A percentile compares a stretch with the other conserved stretches of the same genome.
Evolutionary conservation across 169 alveolate species (phyloP).

Genomic region (Eimeria mitis): DNA sequence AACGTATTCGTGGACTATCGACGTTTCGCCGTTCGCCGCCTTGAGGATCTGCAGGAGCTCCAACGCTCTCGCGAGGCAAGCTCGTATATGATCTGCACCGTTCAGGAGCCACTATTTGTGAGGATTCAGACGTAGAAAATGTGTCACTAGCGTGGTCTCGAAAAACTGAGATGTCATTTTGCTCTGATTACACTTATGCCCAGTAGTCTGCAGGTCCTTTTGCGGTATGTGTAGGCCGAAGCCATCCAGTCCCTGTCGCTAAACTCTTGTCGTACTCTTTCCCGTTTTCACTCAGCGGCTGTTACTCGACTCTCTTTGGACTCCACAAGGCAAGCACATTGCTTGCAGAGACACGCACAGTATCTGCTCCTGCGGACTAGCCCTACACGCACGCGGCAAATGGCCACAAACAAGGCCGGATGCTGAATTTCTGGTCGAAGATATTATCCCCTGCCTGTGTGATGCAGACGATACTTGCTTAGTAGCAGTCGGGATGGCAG

Average conservation of each 20-base stretch:
- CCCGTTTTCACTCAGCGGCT: slow-evolving; percentile 33
- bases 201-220: background rate
- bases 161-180: background rate
- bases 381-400: background rate
- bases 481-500: slow-evolving; percentile 79
- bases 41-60: slow-evolving; percentile 33
- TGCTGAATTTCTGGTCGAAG: background rate
- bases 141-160: background rate
- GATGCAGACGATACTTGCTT: slow-evolving; percentile 74
- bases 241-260: slow-evolving; percentile 38
- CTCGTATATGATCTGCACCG: background rate
- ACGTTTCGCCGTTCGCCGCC: slow-evolving; percentile 43
- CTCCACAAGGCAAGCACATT: slow-evolving; percentile 24
- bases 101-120: background rate
- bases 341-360: background rate
- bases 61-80: slow-evolving; percentile 70
- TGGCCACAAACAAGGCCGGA: background rate
- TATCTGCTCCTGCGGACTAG: background rate
- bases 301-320: slow-evolving; percentile 64
- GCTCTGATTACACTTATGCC: background rate
- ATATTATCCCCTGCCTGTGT: background rate
- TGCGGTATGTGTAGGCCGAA: slow-evolving; percentile 32
- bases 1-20: slow-evolving; percentile 57
- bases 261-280: slow-evolving; percentile 5
- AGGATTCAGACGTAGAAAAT: background rate